Evolutionary conservation across 805 yeast genomes (phyloP), one percentile per base, ranked within the genome.

Genomic region (Suhomyces vadensis): DNA sequence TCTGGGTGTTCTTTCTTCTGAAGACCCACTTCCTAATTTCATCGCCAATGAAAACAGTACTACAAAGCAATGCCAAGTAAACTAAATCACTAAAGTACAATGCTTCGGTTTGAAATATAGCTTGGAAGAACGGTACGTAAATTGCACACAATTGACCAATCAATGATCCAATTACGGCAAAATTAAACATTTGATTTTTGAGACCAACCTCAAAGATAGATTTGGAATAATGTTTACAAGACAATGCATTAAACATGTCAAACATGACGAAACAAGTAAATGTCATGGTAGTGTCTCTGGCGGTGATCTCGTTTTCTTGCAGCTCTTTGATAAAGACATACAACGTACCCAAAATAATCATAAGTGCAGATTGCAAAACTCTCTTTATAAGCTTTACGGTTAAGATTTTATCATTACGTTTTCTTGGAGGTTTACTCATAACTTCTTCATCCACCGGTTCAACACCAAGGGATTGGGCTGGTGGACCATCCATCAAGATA

Each of bases 401-500:
- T 53, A 94, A 70, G 45, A 94, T 94, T 57, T 83, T 83, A 50
- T 92, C 98, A 44, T 79, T 74, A 61, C 97, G 82, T 41, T 82
- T 77, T 67, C 99, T 82, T 42, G 99, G 99, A n/a, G 98, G 97
- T 61, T 85, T 87, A 50, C 78, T 81, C 97, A 92, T 91, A 29
- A 92, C 96, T 62, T 86, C 95, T 49, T 86, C 90, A 60, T 92
- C 98, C 10, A 92, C 98, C 1, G 97, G 95, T 67, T 92, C 99
- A 24, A 94, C 98, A 47, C 99, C 99, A 35, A 92, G 73, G 0
- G 96, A 87, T 69, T 92, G 99, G 1, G 98, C 98, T 3, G 99
- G 99, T 8, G 99, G 99, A 1, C 99, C 99, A 69, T 92, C 99
- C 99, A 92, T 92, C 46, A 92, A 75, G 50, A 92, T 94, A 63